Percentiles rank a stretch among this genome's conserved stretches.
These are phyloP conservation scores for Ceratobasidium sp. DNA, from an alignment of 1,284 basidiomycete genomes.

Conservation along the genomic window DNA sequence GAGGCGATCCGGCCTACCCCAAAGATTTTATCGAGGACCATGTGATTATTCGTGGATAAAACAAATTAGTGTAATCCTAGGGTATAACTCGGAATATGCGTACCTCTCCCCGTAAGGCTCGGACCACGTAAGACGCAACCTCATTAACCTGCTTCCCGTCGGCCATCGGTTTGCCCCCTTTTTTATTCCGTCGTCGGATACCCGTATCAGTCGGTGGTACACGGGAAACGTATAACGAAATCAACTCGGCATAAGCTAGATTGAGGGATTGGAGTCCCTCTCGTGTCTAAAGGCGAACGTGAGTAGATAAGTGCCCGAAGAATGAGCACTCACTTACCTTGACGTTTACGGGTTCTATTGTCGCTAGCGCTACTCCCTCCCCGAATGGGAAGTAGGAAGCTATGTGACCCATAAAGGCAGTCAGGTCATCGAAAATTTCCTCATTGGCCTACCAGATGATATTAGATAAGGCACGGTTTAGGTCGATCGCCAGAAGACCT, in stretches of 20 bases:
- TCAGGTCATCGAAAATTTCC: conserved; percentile 56
- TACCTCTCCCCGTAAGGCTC: conserved; percentile 65
- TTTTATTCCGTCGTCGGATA: conserved; percentile 41
- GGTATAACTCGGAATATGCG: conserved; percentile 44
- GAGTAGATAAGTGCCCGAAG: background rate
- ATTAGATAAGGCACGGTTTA: background rate
- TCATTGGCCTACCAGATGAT: conserved; percentile 3
- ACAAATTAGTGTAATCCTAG: background rate
- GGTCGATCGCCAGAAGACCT: background rate
- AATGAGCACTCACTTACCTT: conserved; percentile 56
- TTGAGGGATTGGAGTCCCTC: conserved; percentile 71
- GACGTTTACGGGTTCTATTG: conserved; percentile 46
- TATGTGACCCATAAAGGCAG: conserved; percentile 71
- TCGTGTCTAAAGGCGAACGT: conserved; percentile 55
- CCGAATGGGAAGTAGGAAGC: conserved; percentile 82
- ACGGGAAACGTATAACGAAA: conserved; percentile 63
- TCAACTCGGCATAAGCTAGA: conserved; percentile 75
- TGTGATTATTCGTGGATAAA: conserved; percentile 8
- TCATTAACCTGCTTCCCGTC: conserved; percentile 65
- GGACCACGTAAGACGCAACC: conserved; percentile 61
- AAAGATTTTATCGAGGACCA: background rate
- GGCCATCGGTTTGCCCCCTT: conserved; percentile 43
- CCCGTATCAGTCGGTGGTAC: conserved; percentile 34
- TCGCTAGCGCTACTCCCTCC: conserved; percentile 54
- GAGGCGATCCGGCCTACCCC: conserved; percentile 25